phyloP scores from a whole-genome alignment of 805 yeast genomes.

The Scheffersomyces lignosus region DNA sequence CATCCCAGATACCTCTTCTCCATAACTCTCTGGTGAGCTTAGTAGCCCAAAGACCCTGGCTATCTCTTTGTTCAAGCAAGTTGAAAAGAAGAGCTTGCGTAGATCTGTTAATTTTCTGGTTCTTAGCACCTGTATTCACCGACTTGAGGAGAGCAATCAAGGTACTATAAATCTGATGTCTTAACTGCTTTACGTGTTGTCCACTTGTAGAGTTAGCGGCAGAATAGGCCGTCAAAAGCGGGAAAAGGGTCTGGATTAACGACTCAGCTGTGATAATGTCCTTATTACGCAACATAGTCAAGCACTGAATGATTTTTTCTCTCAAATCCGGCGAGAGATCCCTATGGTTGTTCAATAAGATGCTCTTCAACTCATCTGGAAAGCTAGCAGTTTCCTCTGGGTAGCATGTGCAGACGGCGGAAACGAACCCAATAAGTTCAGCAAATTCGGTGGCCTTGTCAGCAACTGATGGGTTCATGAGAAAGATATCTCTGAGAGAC shows the following conservation, averaged over 20 bases:
- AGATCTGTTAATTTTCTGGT: constrained; percentile 83
- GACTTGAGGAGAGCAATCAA: constrained; percentile 75
- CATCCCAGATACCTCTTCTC: constrained; percentile 99
- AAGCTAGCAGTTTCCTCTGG: constrained; percentile 85
- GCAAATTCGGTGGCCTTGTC: constrained; percentile 67
- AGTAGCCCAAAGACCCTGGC: constrained; percentile 93
- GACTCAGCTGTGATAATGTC: constrained; percentile 75
- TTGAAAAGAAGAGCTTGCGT: constrained; percentile 92
- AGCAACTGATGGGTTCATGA: constrained; percentile 61
- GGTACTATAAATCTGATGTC: constrained; percentile 80
- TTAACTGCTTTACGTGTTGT: constrained; percentile 74
- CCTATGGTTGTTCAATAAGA: constrained; percentile 74
- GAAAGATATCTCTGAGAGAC: constrained; percentile 82
- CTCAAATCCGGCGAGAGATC: constrained; percentile 81
- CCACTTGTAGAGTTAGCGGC: constrained; percentile 44
- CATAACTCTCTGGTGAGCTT: constrained; percentile 92
- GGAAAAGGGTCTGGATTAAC: constrained; percentile 84
- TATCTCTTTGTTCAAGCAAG: constrained; percentile 72
- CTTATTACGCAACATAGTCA: constrained; percentile 88
- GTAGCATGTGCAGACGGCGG: constrained; percentile 88
- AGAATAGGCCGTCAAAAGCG: constrained; percentile 69
- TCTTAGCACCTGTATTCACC: constrained; percentile 84
- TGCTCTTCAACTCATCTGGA: constrained; percentile 73
- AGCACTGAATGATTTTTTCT: constrained; percentile 86
- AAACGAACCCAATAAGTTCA: constrained; percentile 84